Evolutionary conservation across 108 stramenopile genomes (phyloP).

Genomic region (Poteriospumella lacustris): DNA sequence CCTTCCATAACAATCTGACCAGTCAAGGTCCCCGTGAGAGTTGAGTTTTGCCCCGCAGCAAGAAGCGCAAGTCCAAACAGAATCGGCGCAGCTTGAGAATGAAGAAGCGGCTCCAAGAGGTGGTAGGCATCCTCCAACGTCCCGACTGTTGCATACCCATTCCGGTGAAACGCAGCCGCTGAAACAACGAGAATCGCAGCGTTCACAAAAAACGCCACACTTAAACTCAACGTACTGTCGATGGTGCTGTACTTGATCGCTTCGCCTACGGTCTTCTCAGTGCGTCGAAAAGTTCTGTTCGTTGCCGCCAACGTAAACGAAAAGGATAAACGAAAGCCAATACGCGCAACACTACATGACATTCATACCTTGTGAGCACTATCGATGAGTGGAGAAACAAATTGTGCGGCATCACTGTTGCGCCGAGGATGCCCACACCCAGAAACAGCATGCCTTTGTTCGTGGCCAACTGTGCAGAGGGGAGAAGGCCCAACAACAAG

Average conservation of each 20-base stretch:
- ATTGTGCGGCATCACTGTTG: constrained; percentile 38
- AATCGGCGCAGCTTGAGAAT: constrained; percentile 16
- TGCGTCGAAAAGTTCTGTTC: background rate
- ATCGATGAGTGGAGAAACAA: constrained; percentile 31
- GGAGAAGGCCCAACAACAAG: background rate
- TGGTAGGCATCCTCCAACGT: constrained; percentile 28
- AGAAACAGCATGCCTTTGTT: constrained; percentile 13
- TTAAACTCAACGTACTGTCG: constrained; percentile 22
- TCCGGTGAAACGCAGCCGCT: constrained; percentile 27
- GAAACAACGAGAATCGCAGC: constrained; percentile 34
- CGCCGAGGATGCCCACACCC: constrained; percentile 31
- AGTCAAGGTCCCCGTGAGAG: constrained; percentile 29
- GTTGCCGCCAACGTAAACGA: no score
- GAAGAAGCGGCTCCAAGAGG: constrained; percentile 25
- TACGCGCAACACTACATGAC: no score
- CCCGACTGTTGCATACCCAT: constrained; percentile 8
- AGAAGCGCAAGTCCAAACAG: constrained; percentile 34
- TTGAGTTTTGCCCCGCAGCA: constrained; percentile 33
- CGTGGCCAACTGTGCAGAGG: background rate
- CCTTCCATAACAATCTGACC: constrained; percentile 40
- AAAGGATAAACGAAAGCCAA: no score
- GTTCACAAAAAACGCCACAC: constrained; percentile 32
- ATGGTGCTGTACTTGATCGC: constrained; percentile 26
- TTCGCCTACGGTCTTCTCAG: background rate
- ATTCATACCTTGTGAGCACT: constrained; percentile 17